Conservation (phyloP, 2,329 filamentous ascomycete species). For the Talaromyces sp. region DNA sequence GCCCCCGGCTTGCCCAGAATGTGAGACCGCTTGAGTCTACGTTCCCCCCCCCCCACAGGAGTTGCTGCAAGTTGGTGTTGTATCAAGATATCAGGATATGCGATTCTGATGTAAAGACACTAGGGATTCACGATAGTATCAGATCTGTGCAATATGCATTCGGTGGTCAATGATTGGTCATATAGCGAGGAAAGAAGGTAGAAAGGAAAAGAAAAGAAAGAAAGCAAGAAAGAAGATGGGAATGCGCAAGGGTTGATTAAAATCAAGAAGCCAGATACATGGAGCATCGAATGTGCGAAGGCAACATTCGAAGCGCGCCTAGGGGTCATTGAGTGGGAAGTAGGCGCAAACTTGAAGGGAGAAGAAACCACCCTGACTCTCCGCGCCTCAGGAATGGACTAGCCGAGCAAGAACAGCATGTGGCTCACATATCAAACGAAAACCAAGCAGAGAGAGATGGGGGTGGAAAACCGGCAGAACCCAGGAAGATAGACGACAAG, state of each 20-base stretch:
- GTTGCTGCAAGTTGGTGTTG: background rate
- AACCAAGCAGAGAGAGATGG: background rate
- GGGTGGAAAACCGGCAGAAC: background rate
- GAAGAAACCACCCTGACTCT: background rate
- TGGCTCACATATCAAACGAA: background rate
- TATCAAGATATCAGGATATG: background rate
- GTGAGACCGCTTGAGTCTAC: slow-evolving; percentile 7
- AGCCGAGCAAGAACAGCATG: too few species aligned
- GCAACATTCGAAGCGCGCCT: background rate
- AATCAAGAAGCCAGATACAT: background rate
- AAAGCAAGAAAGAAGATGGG: background rate
- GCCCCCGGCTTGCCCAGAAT: background rate
- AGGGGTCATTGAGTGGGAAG: background rate
- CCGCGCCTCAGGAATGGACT: too few species aligned
- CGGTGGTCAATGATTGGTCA: background rate
- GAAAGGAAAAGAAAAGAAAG: background rate
- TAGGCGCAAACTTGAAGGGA: background rate
- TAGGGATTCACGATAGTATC: background rate
- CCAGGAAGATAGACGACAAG: too few species aligned
- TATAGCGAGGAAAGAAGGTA: background rate
- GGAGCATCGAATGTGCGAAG: too few species aligned
- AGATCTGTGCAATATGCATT: background rate
- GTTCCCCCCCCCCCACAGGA: background rate
- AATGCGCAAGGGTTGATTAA: background rate
- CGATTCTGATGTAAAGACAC: background rate